Conservation (phyloP, 345 rosid species). For the Citrus medica region DNA sequence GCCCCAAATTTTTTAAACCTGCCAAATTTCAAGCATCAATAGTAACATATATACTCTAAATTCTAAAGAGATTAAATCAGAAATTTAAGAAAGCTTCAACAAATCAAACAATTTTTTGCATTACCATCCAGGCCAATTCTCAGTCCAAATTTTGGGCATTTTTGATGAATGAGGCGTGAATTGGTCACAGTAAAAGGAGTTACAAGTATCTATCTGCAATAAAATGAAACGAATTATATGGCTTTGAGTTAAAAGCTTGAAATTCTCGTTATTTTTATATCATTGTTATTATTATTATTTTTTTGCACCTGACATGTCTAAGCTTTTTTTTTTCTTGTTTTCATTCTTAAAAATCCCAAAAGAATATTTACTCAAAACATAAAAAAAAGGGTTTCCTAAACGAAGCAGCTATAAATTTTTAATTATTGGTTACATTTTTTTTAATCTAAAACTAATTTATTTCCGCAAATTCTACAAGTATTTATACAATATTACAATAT, state of each 20-base stretch:
- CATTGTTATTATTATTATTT: too few species aligned
- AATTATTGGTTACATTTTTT: too few species aligned
- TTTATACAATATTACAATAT: too few species aligned
- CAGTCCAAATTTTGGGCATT: slow-evolving; percentile 98
- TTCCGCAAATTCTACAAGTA: too few species aligned
- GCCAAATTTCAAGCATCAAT: background rate
- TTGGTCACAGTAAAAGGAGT: slow-evolving; percentile 81
- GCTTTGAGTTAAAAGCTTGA: background rate
- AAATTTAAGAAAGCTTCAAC: slow-evolving; percentile 1
- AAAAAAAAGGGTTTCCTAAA: too few species aligned
- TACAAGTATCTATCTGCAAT: slow-evolving; percentile 74
- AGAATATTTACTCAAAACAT: too few species aligned
- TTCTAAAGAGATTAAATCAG: slow-evolving; percentile 2
- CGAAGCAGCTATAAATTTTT: too few species aligned
- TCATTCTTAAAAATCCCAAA: too few species aligned
- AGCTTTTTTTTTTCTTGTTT: too few species aligned
- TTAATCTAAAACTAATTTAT: too few species aligned
- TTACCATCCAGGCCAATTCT: slow-evolving; percentile 99
- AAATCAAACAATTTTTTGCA: background rate
- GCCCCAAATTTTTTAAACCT: slow-evolving; percentile 96
- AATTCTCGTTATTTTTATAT: background rate
- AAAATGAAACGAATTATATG: background rate
- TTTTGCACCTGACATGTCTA: too few species aligned
- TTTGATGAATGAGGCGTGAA: slow-evolving; percentile 69
- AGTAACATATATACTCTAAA: background rate